phyloP scores from a whole-genome alignment of 176 grass and related monocot species.

The Elaeis guineensis region DNA sequence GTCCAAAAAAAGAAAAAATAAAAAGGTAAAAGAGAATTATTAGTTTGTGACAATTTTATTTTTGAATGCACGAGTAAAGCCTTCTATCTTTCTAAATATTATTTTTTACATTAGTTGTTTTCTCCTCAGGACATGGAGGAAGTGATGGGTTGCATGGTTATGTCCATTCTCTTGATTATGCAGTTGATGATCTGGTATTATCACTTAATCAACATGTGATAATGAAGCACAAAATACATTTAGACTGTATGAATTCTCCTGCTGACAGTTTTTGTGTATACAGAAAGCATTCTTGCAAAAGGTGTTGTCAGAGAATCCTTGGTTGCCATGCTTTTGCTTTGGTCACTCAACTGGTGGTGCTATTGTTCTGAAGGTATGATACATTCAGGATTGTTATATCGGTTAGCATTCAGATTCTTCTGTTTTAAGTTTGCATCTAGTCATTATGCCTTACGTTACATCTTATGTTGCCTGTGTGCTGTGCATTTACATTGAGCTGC shows the following conservation, averaged over 20 bases:
- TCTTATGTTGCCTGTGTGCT: background rate
- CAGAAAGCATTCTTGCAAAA: conserved; percentile 24
- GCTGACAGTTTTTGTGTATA: background rate
- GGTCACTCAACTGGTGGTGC: conserved; percentile 25
- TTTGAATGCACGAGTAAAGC: too few relatives aligned
- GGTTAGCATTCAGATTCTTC: background rate
- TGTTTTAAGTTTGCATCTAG: background rate
- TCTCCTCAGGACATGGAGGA: conserved; percentile 21
- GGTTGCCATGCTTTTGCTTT: conserved; percentile 18
- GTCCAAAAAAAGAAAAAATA: too few relatives aligned
- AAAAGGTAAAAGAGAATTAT: too few relatives aligned
- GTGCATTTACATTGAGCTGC: background rate
- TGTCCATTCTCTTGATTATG: conserved; percentile 24
- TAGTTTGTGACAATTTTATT: too few relatives aligned
- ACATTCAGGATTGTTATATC: background rate
- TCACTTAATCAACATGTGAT: background rate
- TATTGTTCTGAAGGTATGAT: conserved; percentile 20
- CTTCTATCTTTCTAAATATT: background rate
- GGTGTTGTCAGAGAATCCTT: conserved; percentile 3
- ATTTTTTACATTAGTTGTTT: background rate
- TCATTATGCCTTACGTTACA: background rate
- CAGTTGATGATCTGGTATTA: conserved; percentile 18
- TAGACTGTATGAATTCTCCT: background rate
- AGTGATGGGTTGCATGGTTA: conserved; percentile 29
- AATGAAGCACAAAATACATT: too few relatives aligned